Evolutionary conservation across 352 stramenopile genomes (phyloP).

Genomic region (Phytophthora capsici): DNA sequence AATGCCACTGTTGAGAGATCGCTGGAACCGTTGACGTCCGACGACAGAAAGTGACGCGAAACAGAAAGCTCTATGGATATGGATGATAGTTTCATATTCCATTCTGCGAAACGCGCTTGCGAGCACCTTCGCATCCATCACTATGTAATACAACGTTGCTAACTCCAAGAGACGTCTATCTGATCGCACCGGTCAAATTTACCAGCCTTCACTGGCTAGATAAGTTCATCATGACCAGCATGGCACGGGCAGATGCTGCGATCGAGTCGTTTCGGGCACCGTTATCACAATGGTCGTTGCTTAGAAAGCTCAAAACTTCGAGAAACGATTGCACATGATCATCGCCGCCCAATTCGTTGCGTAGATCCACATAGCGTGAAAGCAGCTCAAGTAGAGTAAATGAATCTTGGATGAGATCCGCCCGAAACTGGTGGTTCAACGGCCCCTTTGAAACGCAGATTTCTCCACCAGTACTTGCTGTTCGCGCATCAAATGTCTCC

Average conservation of each 20-base stretch:
- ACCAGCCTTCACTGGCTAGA: constrained; percentile 10
- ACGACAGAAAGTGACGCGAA: constrained; percentile 21
- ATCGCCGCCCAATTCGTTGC: constrained; percentile 51
- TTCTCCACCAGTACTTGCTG: constrained; percentile 31
- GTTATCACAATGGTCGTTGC: constrained; percentile 28
- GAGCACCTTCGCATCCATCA: constrained; percentile 13
- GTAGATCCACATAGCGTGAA: constrained; percentile 73
- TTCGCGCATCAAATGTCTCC: constrained; percentile 65
- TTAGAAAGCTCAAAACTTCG: constrained; percentile 58
- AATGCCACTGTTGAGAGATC: constrained; percentile 8
- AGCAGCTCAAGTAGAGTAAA: constrained; percentile 68
- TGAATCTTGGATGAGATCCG: constrained; percentile 57
- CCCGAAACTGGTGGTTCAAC: constrained; percentile 32
- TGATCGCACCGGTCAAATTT: neutral
- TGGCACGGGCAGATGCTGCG: constrained; percentile 51
- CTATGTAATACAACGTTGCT: too few relatives aligned
- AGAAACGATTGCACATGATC: constrained; percentile 67
- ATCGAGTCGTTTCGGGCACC: constrained; percentile 52
- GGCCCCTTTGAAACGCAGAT: constrained; percentile 26
- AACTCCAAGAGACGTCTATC: constrained; percentile 7
- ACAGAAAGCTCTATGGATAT: neutral
- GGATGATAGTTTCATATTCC: neutral
- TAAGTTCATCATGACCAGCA: constrained; percentile 45
- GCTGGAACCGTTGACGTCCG: neutral
- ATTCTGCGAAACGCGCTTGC: constrained; percentile 6